Base-by-base conservation (phyloP, 2,329 filamentous ascomycete genomes). In the Aphanocladium album region DNA sequence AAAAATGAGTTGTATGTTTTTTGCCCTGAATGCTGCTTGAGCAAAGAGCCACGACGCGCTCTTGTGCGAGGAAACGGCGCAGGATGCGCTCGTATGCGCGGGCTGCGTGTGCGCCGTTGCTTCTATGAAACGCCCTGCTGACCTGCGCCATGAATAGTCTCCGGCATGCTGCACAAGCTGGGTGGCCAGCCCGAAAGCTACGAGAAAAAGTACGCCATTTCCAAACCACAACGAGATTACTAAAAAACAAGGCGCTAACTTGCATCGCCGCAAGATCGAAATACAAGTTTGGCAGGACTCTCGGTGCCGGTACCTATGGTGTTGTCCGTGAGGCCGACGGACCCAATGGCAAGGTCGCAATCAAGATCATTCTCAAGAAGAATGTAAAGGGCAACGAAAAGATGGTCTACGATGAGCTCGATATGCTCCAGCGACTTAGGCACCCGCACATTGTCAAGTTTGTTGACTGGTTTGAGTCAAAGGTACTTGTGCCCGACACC, bases 351-450 rank as follows among this genome's bases (percentile, higher is more conserved):
- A 85, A 96, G 81, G 93, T 96, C 63, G 95, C 95, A 45, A 85
- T 99, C 76, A 99, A 99, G 83, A 98, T 99, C 74, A 99, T 99
- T 75, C 81, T 98, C 71, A 99, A 99, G 85, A 97, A 96, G 81
- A 98, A 96, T 77, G 93, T 99, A 73, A 96, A 93, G 75, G 93
- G 93, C 66, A 98, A 98, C 70, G 95, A 99, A 80, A 87, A 89
- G 74, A 99, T 99, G 95, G 95, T 99, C 45, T 95, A 96, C 74
- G 95, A 99, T 74, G 95, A 99, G 79, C 83, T 99, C 69, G 85
- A 92, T 67, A 92, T 99, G 86, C 83, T 99, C 65, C 92, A 97
- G 77, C 85, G 86, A 62, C 85, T 99, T 72, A 85, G 92, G 72
- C 95, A 99, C 74, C 90, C 91, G 57, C 91, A 98, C 76, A 99